Evolutionary conservation across 2,329 filamentous ascomycete species (phyloP).

Genomic region (Fulvia fulva): DNA sequence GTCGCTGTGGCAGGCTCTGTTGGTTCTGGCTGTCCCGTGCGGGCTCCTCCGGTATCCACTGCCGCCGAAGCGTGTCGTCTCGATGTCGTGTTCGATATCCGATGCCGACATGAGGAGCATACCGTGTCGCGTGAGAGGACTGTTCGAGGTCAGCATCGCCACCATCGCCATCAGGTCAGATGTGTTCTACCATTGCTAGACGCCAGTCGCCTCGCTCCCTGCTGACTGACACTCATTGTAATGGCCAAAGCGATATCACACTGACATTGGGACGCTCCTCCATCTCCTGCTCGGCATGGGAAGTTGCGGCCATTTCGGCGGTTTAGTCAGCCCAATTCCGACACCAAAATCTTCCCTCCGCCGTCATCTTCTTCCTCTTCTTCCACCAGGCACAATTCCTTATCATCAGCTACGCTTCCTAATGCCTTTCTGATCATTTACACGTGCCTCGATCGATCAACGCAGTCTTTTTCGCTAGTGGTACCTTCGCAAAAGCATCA

Average conservation of each 20-base stretch:
- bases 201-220: constrained; percentile 43
- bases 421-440: constrained; percentile 88
- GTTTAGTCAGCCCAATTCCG: background rate
- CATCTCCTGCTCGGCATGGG: background rate
- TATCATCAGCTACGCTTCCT: constrained; percentile 80
- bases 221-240: constrained; percentile 44
- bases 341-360: constrained; percentile 8
- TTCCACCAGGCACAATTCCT: constrained; percentile 67
- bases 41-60: constrained; percentile 28
- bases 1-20: constrained; percentile 42
- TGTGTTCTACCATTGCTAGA: constrained; percentile 35
- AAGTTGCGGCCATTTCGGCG: background rate
- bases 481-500: constrained; percentile 66
- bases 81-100: constrained; percentile 30
- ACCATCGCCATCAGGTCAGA: background rate
- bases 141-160: constrained; percentile 18
- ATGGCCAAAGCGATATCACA: background rate
- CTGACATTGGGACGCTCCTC: background rate
- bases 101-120: constrained; percentile 45
- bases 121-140: constrained; percentile 39
- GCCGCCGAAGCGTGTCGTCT: constrained; percentile 36
- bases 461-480: constrained; percentile 98
- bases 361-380: constrained; percentile 34
- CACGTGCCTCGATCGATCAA: constrained; percentile 73
- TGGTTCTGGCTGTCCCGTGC: constrained; percentile 27